phyloP scores from a whole-genome alignment of 768 basidiomycete genomes.

The Calvatia gigantea region DNA sequence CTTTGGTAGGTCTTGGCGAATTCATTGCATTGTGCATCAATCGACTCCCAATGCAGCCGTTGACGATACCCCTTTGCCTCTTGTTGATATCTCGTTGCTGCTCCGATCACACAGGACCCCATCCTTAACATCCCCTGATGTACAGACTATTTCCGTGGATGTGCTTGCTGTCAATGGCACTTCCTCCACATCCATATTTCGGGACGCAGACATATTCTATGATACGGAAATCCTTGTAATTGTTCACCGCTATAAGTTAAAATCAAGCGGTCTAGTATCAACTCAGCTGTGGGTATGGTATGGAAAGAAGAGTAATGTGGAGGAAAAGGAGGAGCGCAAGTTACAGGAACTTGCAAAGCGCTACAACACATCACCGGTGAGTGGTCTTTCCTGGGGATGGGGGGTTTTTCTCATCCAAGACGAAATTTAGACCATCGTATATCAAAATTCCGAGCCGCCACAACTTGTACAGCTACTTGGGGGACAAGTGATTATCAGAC shows the following conservation, averaged over 20 bases:
- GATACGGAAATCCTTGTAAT: constrained; percentile 69
- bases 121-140: constrained; percentile 27
- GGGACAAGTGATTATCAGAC: constrained; percentile 68
- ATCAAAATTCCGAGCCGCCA: constrained; percentile 61
- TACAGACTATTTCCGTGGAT: constrained; percentile 69
- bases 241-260: constrained; percentile 66
- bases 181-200: constrained; percentile 41
- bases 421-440: constrained; percentile 35
- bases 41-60: constrained; percentile 3
- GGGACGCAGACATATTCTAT: constrained; percentile 57
- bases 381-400: constrained; percentile 19
- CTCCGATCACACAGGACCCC: constrained; percentile 25
- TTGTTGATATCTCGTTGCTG: constrained; percentile 46
- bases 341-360: constrained; percentile 67
- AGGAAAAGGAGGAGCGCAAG: constrained; percentile 63
- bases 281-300: constrained; percentile 79
- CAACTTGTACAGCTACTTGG: constrained; percentile 65
- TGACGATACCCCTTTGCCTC: constrained; percentile 43
- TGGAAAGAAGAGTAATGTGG: constrained; percentile 50
- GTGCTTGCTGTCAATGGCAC: constrained; percentile 56
- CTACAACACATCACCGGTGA: constrained; percentile 64
- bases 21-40: neutral
- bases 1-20: constrained; percentile 2
- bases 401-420: neutral
- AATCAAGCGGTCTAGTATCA: constrained; percentile 57